Evolutionary conservation across 495 filamentous ascomycete genomes (phyloP), one percentile per base, ranked within the genome.

Genomic region (Staphylotrichum tortipilum): DNA sequence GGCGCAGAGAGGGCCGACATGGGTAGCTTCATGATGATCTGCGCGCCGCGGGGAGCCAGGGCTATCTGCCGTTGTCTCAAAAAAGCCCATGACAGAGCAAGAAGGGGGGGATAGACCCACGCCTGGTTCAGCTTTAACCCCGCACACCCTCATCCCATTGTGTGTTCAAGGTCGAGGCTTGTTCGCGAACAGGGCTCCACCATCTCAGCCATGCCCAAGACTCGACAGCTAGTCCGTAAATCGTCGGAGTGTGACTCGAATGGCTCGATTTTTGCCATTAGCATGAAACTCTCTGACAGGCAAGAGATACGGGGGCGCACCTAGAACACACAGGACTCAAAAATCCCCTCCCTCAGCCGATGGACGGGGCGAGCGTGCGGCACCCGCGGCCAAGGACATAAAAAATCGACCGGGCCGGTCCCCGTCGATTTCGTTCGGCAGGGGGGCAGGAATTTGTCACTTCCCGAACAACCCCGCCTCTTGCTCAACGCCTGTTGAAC

Each of bases 11-110:
- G 26, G 44, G 39, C 12, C 29, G 24, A 46, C 38, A 19, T 24
- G 42, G 41, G 50, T 22, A n/a, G 11, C 12, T 14, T 55, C 52
- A 53, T 55, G 46, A 54, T 21, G 56, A 59, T 59, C 56, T 52
- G 52, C 55, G 19, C 14, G 17, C 23, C 34, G 41, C 33, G 37
- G 44, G 29, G 47, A 28, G 42, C 17, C 35, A 42, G 37, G 48
- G 46, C 52, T 54, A 35, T 44, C 37, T 33, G 7, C 30, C 41
- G 39, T 42, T 29, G 22, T 9, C 26, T 28, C 10, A 5, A 17
- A 19, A 4, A 26, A 15, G 18, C 33, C 39, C 7, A 22, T 44
- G 29, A 34, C 36, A 43, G 39, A 54, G 57, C 53, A 61, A 60
- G 14, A 41, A 56, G 57, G 10, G 21, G 17, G 17, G 3, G 15